Evolutionary conservation across 108 stramenopile species (phyloP), one percentile per base, ranked within the genome.

Genomic region (Cyclotella choctawhatcheeana): DNA sequence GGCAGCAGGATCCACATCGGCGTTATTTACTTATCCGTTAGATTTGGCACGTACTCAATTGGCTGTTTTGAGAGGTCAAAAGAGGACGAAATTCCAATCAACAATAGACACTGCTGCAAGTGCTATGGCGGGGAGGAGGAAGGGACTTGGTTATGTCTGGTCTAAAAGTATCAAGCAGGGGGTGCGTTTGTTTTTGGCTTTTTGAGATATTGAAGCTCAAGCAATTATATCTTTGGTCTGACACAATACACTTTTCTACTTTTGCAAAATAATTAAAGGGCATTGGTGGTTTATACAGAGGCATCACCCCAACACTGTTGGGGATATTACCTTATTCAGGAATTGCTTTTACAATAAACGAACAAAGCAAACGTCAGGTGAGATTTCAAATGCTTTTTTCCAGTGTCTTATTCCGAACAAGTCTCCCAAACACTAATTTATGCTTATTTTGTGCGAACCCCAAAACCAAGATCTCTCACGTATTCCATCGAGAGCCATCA

Each of bases 281-380:
- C 17, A 10, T 77, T 5, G 16, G 22, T 32, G 93, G 94, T 27
- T 71, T 95, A 22, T 95, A 89, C 71, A 86, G 96, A 43, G 98
- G 98, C 7, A 83, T 98, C 16, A 85, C 88, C 18, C 97, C 97
- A 25, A 98, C 97, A 0, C 27, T 99, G 0, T 31, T 97, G 48
- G 98, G 98, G 24, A 97, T 99, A 58, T 67, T 99, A 32, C 98
- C 98, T 12, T 99, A 99, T 69, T 90, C 96, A 17, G 98, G 96
- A 18, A 61, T 97, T 13, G 96, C 97, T 14, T 99, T 97, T 78
- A 82, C 93, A 12, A 87, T 96, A 43, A 97, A 97, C 51, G 97
- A 98, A 81, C 93, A 96, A 67, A 79, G 88, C 30, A 97, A 98
- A 67, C 66, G 92, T 64, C 74, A 88, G 82, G 88, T 93, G 61